A percentile compares a stretch with the other conserved stretches of the same genome.
Conservation (phyloP, 2,329 filamentous ascomycete species). For the Fusarium sp. region DNA sequence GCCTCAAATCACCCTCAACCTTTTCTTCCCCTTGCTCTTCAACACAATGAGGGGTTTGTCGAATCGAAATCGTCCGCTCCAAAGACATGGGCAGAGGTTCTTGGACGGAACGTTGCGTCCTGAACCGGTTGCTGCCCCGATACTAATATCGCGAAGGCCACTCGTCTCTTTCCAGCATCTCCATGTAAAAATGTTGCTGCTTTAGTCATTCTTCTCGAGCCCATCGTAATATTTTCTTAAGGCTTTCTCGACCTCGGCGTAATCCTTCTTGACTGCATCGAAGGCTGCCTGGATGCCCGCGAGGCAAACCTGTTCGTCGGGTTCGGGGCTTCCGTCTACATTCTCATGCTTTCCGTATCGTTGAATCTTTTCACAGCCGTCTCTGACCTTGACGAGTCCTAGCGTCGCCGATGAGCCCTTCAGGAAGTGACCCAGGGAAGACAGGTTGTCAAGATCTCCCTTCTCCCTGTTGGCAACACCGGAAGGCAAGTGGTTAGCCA, state of each 20-base stretch:
- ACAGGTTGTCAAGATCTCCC: constrained; percentile 79
- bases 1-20: constrained; percentile 33
- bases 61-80: constrained; percentile 13
- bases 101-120: neutral
- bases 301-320: constrained; percentile 76
- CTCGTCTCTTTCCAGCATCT: constrained; percentile 8
- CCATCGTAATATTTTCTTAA: constrained; percentile 74
- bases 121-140: constrained; percentile 16
- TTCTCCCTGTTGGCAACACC: constrained; percentile 63
- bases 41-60: constrained; percentile 22
- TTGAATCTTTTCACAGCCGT: constrained; percentile 96
- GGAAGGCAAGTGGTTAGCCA: neutral
- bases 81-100: neutral
- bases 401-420: constrained; percentile 97
- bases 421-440: constrained; percentile 90
- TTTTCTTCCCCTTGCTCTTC: constrained; percentile 24
- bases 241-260: constrained; percentile 76
- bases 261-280: constrained; percentile 79
- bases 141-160: neutral
- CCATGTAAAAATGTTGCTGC: constrained; percentile 10
- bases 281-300: constrained; percentile 78
- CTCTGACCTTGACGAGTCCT: constrained; percentile 89
- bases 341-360: constrained; percentile 88
- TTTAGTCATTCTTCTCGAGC: constrained; percentile 35
- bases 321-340: constrained; percentile 76